phyloP scores from a whole-genome alignment of 257 asterid genomes.

The Petunia axillaris region DNA sequence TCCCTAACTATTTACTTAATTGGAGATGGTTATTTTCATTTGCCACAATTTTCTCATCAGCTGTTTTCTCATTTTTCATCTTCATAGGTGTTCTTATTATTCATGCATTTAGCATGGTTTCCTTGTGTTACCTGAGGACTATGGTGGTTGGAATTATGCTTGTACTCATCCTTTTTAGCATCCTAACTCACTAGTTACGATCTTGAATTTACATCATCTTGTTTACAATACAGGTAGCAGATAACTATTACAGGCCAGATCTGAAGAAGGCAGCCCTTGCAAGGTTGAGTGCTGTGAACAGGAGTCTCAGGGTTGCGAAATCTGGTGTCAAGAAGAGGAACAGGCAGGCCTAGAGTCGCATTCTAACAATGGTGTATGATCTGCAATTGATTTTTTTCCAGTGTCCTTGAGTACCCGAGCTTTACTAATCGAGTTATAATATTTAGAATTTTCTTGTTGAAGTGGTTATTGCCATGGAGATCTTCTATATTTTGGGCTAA shows the following conservation, averaged over 20 bases:
- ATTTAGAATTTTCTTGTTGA: neutral
- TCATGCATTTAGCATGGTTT: neutral
- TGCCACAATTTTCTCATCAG: neutral
- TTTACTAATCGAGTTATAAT: neutral
- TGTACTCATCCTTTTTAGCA: neutral
- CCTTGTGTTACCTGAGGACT: neutral
- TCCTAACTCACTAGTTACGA: neutral
- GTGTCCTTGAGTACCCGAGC: neutral
- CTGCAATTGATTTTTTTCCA: neutral
- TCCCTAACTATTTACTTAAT: too few species aligned
- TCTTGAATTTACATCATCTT: neutral
- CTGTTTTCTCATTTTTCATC: neutral
- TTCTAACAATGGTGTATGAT: slow-evolving; percentile 16
- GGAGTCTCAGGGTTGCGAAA: slow-evolving; percentile 85
- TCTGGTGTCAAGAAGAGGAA: slow-evolving; percentile 90
- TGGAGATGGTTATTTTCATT: neutral
- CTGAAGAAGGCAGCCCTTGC: slow-evolving; percentile 91
- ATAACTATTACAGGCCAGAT: slow-evolving; percentile 86
- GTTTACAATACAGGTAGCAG: slow-evolving; percentile 55
- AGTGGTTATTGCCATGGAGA: neutral
- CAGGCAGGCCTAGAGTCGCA: slow-evolving; percentile 54
- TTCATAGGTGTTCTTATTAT: neutral
- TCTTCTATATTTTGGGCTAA: neutral
- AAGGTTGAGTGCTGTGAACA: slow-evolving; percentile 72
- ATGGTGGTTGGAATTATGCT: neutral